Conservation (phyloP, 768 basidiomycete genomes). For the Boletus tylopilopsis region DNA sequence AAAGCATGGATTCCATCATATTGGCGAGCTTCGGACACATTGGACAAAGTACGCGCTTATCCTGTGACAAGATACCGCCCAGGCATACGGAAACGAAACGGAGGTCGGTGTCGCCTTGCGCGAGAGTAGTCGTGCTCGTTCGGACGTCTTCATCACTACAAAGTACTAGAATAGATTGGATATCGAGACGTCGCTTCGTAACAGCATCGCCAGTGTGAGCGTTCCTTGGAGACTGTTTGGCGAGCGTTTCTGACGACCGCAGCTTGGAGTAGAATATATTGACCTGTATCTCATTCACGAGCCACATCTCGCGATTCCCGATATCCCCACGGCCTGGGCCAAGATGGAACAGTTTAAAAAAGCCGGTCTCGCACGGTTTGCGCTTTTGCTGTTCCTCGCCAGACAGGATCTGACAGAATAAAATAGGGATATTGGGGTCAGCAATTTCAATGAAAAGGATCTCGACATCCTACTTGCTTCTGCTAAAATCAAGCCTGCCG, state of each 20-base stretch:
- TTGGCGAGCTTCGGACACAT: slow-evolving; percentile 40
- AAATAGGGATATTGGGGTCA: slow-evolving; percentile 67
- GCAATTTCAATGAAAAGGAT: slow-evolving; percentile 59
- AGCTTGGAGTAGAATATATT: slow-evolving; percentile 64
- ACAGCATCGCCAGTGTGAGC: slow-evolving; percentile 54
- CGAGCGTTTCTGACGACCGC: neutral
- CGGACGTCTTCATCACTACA: slow-evolving; percentile 63
- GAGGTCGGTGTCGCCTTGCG: slow-evolving; percentile 41
- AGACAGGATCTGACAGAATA: neutral
- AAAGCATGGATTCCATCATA: slow-evolving; percentile 56
- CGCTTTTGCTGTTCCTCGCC: neutral
- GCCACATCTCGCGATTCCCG: slow-evolving; percentile 49
- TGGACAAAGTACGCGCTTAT: neutral
- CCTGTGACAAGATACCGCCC: slow-evolving; percentile 53
- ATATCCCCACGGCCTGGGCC: slow-evolving; percentile 62
- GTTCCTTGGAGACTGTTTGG: neutral
- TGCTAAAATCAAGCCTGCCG: slow-evolving; percentile 61
- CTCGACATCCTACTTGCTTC: slow-evolving; percentile 53
- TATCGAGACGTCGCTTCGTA: slow-evolving; percentile 51
- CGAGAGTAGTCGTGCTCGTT: slow-evolving; percentile 55
- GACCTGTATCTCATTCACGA: slow-evolving; percentile 71
- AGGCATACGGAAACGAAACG: slow-evolving; percentile 56
- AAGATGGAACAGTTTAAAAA: slow-evolving; percentile 60
- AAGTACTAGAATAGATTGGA: slow-evolving; percentile 57
- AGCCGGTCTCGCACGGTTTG: slow-evolving; percentile 56